phyloP scores from a whole-genome alignment of 495 filamentous ascomycete species.

The Podospora pseudopauciseta region DNA sequence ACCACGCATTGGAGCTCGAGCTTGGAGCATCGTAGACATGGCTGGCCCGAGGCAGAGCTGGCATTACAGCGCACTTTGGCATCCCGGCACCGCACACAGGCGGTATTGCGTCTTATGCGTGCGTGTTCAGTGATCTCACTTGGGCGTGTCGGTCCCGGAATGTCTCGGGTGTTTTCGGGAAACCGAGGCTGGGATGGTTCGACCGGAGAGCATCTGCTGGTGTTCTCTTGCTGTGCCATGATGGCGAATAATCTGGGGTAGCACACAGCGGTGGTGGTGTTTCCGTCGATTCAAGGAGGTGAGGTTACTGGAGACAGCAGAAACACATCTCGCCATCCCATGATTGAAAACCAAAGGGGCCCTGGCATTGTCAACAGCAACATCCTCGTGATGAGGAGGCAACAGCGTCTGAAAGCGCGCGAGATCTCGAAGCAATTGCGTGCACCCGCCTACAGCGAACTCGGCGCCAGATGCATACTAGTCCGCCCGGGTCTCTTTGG shows the following conservation, averaged over 20 bases:
- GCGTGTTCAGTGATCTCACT: slow-evolving; percentile 10
- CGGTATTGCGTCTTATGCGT: slow-evolving; percentile 42
- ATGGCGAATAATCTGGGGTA: neutral
- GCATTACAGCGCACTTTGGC: slow-evolving; percentile 45
- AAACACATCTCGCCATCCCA: neutral
- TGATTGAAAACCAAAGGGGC: neutral
- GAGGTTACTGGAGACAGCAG: neutral
- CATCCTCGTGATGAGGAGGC: neutral
- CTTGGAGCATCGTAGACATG: slow-evolving; percentile 44
- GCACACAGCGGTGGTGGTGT: slow-evolving; percentile 5
- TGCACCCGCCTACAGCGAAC: slow-evolving; percentile 6
- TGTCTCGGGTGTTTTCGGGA: slow-evolving; percentile 10
- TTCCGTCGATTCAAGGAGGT: neutral
- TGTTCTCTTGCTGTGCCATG: slow-evolving; percentile 1
- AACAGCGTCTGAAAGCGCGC: slow-evolving; percentile 5
- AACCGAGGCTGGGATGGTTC: neutral
- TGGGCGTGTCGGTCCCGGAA: slow-evolving; percentile 22
- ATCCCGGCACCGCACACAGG: slow-evolving; percentile 43
- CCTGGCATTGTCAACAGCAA: neutral
- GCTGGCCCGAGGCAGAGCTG: slow-evolving; percentile 35
- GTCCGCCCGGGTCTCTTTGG: neutral
- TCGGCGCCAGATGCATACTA: slow-evolving; percentile 5
- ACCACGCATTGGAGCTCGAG: slow-evolving; percentile 44
- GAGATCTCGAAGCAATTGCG: slow-evolving; percentile 10
- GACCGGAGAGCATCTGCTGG: slow-evolving; percentile 6